Percentiles rank a stretch among this genome's conserved stretches.
These are phyloP conservation scores for Colletotrichum truncatum DNA, from an alignment of 2,329 filamentous ascomycete species.

Conservation along the genomic window DNA sequence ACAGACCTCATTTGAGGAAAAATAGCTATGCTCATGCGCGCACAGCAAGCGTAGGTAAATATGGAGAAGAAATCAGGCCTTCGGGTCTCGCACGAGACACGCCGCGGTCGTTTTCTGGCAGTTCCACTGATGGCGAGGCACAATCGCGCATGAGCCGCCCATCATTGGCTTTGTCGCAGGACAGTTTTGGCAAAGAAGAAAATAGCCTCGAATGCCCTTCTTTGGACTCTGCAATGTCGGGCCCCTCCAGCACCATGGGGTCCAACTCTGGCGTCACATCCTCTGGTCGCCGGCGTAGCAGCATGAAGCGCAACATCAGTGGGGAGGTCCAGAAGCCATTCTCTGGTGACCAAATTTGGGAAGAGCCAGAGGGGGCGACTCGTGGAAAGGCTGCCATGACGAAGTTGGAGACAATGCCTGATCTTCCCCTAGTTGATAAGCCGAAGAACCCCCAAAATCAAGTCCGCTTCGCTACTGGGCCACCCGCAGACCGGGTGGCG, in stretches of 20 bases:
- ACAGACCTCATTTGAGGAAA: conserved; percentile 74
- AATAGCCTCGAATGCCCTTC: conserved; percentile 31
- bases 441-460: conserved; percentile 71
- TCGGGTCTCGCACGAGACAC: conserved; percentile 56
- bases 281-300: conserved; percentile 65
- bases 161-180: conserved; percentile 32
- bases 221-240: conserved; percentile 32
- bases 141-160: conserved; percentile 43
- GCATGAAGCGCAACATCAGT: conserved; percentile 75
- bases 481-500: conserved; percentile 48
- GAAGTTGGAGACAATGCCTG: background rate
- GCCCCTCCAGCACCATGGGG: background rate
- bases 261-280: background rate
- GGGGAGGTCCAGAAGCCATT: conserved; percentile 74
- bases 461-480: conserved; percentile 57
- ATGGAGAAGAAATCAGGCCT: conserved; percentile 55
- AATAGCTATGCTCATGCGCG: conserved; percentile 77
- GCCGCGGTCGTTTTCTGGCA: conserved; percentile 59
- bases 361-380: conserved; percentile 73
- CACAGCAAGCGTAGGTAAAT: conserved; percentile 65
- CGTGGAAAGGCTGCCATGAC: conserved; percentile 36
- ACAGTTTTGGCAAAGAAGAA: conserved; percentile 1
- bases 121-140: conserved; percentile 59
- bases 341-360: conserved; percentile 85
- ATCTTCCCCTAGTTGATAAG: conserved; percentile 46